Conservation (phyloP, 2,329 filamentous ascomycete species). For the Botrytis aclada region DNA sequence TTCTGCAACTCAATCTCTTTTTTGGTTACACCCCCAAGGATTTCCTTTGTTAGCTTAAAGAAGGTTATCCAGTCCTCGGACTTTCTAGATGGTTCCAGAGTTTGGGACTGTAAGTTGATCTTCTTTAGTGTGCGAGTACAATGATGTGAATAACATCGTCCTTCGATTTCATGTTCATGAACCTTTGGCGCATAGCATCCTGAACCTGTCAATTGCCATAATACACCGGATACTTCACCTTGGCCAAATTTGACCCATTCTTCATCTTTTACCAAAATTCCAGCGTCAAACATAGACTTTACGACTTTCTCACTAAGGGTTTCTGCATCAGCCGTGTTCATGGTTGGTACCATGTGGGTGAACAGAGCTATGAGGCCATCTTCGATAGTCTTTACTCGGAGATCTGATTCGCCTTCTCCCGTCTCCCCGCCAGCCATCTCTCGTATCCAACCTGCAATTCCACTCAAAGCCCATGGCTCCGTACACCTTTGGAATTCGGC, state of each 20-base stretch:
- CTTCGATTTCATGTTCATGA: constrained; percentile 61
- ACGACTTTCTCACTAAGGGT: constrained; percentile 76
- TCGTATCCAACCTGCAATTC: constrained; percentile 82
- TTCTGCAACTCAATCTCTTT: constrained; percentile 94
- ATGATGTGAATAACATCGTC: constrained; percentile 88
- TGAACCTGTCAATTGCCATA: constrained; percentile 87
- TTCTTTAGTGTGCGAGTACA: constrained; percentile 94
- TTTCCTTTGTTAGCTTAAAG: constrained; percentile 78
- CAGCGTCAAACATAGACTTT: constrained; percentile 72
- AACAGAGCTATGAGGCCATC: constrained; percentile 88
- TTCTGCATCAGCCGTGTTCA: constrained; percentile 97
- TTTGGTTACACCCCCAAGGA: constrained; percentile 66
- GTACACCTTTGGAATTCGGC: constrained; percentile 79
- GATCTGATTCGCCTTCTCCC: constrained; percentile 77
- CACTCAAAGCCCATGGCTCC: constrained; percentile 91
- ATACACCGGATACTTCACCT: constrained; percentile 78
- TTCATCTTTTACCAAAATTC: constrained; percentile 80
- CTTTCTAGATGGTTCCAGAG: constrained; percentile 65
- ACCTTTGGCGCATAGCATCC: constrained; percentile 88
- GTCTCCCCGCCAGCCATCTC: constrained; percentile 61
- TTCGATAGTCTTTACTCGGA: constrained; percentile 79
- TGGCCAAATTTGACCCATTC: constrained; percentile 95
- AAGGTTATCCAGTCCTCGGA: constrained; percentile 82
- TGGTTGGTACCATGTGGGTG: constrained; percentile 91
- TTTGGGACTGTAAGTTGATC: constrained; percentile 76